A percentile compares a stretch with the other conserved stretches of the same genome.
phyloP scores from a whole-genome alignment of 306 rosid genomes.

The Erythrophleum fordii region DNA sequence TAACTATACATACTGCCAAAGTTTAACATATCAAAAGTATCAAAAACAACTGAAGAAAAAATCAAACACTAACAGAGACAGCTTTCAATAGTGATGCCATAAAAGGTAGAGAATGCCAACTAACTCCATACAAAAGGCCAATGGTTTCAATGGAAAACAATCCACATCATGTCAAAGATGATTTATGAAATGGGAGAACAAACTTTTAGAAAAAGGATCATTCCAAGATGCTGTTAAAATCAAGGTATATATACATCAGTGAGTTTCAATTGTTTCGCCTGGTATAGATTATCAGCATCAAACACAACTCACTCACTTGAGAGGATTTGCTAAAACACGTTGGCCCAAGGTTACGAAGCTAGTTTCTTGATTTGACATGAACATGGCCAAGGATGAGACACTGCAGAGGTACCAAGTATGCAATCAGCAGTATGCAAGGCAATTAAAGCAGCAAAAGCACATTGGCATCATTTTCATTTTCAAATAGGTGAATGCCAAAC shows the following conservation, averaged over 20 bases:
- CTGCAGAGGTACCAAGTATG: slow-evolving; percentile 56
- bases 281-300: slow-evolving; percentile 6
- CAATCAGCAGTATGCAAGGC: slow-evolving; percentile 32
- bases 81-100: neutral
- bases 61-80: neutral
- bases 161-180: neutral
- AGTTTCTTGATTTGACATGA: slow-evolving; percentile 99
- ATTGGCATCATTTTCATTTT: slow-evolving; percentile 22
- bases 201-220: neutral
- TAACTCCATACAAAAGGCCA: neutral
- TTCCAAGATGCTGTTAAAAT: neutral
- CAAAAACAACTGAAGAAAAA: neutral
- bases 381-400: slow-evolving; percentile 98
- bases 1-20: neutral
- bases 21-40: neutral
- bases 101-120: neutral
- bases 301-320: slow-evolving; percentile 85
- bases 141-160: neutral
- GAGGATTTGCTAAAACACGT: slow-evolving; percentile 89
- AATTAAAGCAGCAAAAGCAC: slow-evolving; percentile 25
- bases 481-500: slow-evolving; percentile 50
- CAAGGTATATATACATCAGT: neutral
- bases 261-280: slow-evolving; percentile 3
- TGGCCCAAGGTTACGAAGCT: slow-evolving; percentile 98
- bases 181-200: neutral